Evolutionary conservation across 805 yeast species (phyloP), one percentile per base, ranked within the genome.

Genomic region (Kluyveromyces nonfermentans): DNA sequence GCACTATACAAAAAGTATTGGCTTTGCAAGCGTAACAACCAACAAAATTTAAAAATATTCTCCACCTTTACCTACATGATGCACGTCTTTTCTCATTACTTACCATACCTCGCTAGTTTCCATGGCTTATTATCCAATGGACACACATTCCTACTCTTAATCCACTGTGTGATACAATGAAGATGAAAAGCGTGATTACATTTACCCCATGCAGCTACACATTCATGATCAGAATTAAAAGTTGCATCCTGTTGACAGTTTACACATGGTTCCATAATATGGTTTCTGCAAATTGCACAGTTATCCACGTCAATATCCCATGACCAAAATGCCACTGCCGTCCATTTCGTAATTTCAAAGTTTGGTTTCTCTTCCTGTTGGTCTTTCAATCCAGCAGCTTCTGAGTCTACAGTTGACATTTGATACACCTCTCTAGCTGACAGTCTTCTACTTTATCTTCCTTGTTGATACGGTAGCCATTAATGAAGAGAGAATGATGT

Each of bases 281-380:
- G 97, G 65, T 90, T 93, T 61, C 97, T 77, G 73, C 99, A 93
- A 62, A 93, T 93, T 33, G 99, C 97, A 71, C 99, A 93, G 44
- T 86, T 87, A 51, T 94, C 98, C 44, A 87, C 90, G 31, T 80
- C 90, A 48, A 87, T 84, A 66, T 87, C 96, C 98, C 98, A 93
- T 0, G 97, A 87, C 99, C 99, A 93, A 62, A 93, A 87, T n/a
- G 97, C 97, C 40, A 93, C 98, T 0, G 97, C 97, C 12, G 96
- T 88, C 97, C 98, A 90, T 70, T 89, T 93, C 61, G 87, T 85
- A 34, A 93, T 89, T 62, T 90, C 97, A 56, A 93, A 89, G 68
- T 82, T 78, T 48, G 62, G 61, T 46, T 47, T 67, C 40, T 54
- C 60, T 33, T 48, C 37, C 10, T 49, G 46, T 42, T 41, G 45